Evolutionary conservation across 352 stramenopile species (phyloP), one percentile per base, ranked within the genome.

Genomic region (Aphanomyces stellatus): DNA sequence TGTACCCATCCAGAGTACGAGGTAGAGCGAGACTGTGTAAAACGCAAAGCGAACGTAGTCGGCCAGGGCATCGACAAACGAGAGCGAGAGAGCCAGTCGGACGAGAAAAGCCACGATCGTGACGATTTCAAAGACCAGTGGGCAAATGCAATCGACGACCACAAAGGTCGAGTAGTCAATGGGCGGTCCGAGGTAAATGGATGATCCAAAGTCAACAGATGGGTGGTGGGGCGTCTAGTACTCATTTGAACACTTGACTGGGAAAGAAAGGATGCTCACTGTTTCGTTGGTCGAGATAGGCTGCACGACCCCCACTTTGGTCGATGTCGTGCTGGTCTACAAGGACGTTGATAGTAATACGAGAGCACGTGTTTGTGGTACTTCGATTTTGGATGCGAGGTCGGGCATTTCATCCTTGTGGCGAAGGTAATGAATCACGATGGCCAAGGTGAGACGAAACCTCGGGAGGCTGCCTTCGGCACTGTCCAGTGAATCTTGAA

Each of bases 141-240:
- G 86, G 42, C 86, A 95, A 27, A 95, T 41, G 19, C 93, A 67
- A 62, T 95, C 86, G 17, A 88, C 86, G n/a, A 92, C 72, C 35
- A 95, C 83, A 17, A 95, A 81, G 51, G 86, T 95, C 10, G 82
- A 90, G 46, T 90, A 92, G 59, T 92, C 86, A 28, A 93, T 74
- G 31, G 81, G 82, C 17, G 84, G 86, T 3, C 84, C 86, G 24
- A 91, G 82, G 61, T 93, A 93, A 53, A 80, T 75, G 31, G 85
- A 92, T 49, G 80, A 85, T 66, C 82, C 80, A 66, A 93, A 91
- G 53, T 82, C 78, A 27, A 87, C 74, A 10, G 80, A 81, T 35
- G 84, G 87, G 19, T 27, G n/a, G 46, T 55, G 25, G 24, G 28
- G 31, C 33, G 37, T 43, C 17, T 8, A 17, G 17, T 43, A 17